Evolutionary conservation across 106 monocot species (phyloP).

Genomic region (Phalaenopsis equestris): DNA sequence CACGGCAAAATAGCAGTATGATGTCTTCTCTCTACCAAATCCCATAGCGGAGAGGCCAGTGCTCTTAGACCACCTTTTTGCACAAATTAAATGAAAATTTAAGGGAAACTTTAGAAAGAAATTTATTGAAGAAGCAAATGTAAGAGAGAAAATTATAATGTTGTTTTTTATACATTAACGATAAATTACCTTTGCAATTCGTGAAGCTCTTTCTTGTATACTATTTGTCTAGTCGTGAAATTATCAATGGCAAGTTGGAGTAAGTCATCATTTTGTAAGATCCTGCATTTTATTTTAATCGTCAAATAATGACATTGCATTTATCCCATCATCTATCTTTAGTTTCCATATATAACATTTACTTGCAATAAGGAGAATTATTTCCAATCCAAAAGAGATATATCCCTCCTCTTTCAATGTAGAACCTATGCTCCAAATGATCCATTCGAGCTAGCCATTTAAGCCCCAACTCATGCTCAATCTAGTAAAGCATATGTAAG

Average conservation of each 20-base stretch:
- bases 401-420: constrained; percentile 16
- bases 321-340: no score
- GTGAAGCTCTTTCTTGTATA: no score
- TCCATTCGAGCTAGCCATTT: constrained; percentile 35
- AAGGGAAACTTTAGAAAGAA: neutral
- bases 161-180: no score
- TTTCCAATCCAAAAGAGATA: constrained; percentile 14
- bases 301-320: no score
- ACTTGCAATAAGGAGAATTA: neutral
- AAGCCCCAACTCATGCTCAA: constrained; percentile 13
- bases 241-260: no score
- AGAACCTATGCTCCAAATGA: constrained; percentile 21
- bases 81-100: no score
- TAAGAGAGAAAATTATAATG: no score
- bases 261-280: no score
- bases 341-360: neutral
- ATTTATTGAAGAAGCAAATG: neutral
- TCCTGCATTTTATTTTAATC: no score
- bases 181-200: no score
- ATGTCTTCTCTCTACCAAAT: constrained; percentile 25
- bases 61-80: constrained; percentile 23
- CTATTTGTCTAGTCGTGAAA: no score
- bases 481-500: neutral
- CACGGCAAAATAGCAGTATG: constrained; percentile 12
- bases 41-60: constrained; percentile 15